Evolutionary conservation across 345 rosid genomes (phyloP), one percentile per base, ranked within the genome.

Genomic region (Salix suchowensis): DNA sequence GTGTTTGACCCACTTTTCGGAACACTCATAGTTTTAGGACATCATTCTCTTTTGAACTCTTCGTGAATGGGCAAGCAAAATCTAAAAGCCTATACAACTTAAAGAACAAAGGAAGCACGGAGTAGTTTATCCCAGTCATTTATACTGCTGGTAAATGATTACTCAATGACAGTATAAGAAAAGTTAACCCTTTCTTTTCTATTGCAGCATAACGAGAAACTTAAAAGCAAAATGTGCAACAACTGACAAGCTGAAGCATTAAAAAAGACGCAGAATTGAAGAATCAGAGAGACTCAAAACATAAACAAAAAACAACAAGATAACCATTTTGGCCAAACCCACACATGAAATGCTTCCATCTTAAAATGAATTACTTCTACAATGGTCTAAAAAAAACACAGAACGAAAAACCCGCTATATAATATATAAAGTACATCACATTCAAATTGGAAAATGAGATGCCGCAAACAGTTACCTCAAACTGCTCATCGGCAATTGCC

Each of bases 401-500:
- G 8, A 18, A 72, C 62, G 3, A 3, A 55, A 55, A 55, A 55
- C 14, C 28, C 14, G 10, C 62, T 55, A 55, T 3, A 9, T n/a
- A n/a, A 34, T 34, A 21, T 21, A n/a, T n/a, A 55, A 55, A 55
- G 44, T 40, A n/a, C 11, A 21, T 55, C 28, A n/a, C 62, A 55
- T 55, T 55, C 28, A 8, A 55, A 55, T 55, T 18, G 42, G 54
- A 61, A 37, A 42, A 60, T 6, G n/a, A n/a, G 16, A 6, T 23
- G 26, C 13, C 40, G 9, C 24, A 23, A 42, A 44, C 70, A 75
- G 69, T 40, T 81, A 90, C 97, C 94, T 90, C 88, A 74, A 88
- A 91, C 68, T 85, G 88, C 81, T 90, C 90, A 9, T 85, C 88
- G 2, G 70, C 68, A 24, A 85, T 55, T 7, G 97, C 88, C 67